Evolutionary conservation across 495 filamentous ascomycete genomes (phyloP), one percentile per base, ranked within the genome.

Genomic region (Penicillium desertorum): DNA sequence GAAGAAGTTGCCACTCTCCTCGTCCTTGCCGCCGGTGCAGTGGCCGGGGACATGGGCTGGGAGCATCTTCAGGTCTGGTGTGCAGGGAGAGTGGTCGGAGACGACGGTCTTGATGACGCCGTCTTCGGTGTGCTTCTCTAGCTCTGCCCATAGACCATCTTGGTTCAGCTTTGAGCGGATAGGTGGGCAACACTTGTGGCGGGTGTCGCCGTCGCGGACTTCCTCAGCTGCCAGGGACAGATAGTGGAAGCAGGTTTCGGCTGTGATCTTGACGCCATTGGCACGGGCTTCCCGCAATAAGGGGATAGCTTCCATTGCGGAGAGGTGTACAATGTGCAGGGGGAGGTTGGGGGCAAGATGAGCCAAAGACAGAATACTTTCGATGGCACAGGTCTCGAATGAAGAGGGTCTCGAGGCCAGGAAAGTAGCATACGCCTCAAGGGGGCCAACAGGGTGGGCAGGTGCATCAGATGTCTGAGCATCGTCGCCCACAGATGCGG

Each of bases 201-300:
- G 78, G 19, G 93, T 97, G 72, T 98, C 94, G 30, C 94, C 94
- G 45, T 94, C 84, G 47, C 83, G 80, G 47, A 98, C 88, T 56
- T 88, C 79, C 71, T 98, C 94, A 9, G 92, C 86, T 0, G 92
- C 88, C 12, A 98, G 81, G n/a, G 88, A 86, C 11, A 98, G 84
- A 68, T 98, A 98, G 78, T 98, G 94, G 82, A 95, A 96, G 77
- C 94, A 98, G 10, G 94, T 98, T 71, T 98, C 94, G 25, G 94
- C 93, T 2, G 94, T 96, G 75, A 98, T 89, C 54, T 93, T 91
- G 60, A 96, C 69, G 37, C 94, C 94, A 1, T 76, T 71, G n/a
- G 81, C 76, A 49, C 91, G 86, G 30, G 94, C 94, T 61, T 86
- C 81, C 45, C 86, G 84, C 44, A 98, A 78, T n/a, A 96, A 66